Percentiles rank a stretch among this genome's conserved stretches.
These are phyloP conservation scores for Moesziomyces parantarcticus DNA, from an alignment of 1,284 basidiomycete genomes.

Conservation along the genomic window DNA sequence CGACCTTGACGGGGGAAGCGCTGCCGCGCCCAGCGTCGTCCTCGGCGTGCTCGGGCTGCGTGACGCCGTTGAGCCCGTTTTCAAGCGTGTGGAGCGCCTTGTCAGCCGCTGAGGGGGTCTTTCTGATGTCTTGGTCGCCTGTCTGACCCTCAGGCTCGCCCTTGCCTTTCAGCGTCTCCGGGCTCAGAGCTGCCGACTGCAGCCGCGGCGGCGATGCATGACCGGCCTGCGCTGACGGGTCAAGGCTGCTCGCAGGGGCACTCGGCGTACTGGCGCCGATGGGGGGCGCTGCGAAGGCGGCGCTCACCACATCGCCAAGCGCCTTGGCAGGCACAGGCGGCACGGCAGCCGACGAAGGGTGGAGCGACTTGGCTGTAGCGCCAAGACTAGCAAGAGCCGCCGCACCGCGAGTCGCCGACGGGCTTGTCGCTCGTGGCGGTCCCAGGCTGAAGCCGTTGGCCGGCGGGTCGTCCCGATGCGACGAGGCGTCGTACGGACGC, in stretches of 20 bases:
- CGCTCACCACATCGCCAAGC: conserved; percentile 19
- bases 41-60: background rate
- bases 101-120: background rate
- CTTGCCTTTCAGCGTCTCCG: background rate
- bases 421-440: conserved; percentile 38
- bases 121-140: background rate
- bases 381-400: conserved; percentile 21
- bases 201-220: background rate
- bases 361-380: conserved; percentile 25
- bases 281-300: conserved; percentile 16
- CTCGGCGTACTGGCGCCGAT: conserved; percentile 2
- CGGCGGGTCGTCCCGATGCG: conserved; percentile 23
- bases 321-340: conserved; percentile 5
- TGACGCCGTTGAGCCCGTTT: background rate
- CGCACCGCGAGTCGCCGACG: conserved; percentile 16
- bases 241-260: background rate
- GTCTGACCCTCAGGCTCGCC: background rate
- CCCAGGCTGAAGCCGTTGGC: conserved; percentile 37
- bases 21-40: no score
- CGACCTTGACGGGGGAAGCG: background rate
- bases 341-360: conserved; percentile 24
- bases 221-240: no score
- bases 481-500: conserved; percentile 23
- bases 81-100: background rate
- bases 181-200: background rate